Percentiles rank a stretch among this genome's conserved stretches.
Evolutionary conservation across 2,329 filamentous ascomycete species (phyloP).

Genomic region (Colletotrichum sp.): DNA sequence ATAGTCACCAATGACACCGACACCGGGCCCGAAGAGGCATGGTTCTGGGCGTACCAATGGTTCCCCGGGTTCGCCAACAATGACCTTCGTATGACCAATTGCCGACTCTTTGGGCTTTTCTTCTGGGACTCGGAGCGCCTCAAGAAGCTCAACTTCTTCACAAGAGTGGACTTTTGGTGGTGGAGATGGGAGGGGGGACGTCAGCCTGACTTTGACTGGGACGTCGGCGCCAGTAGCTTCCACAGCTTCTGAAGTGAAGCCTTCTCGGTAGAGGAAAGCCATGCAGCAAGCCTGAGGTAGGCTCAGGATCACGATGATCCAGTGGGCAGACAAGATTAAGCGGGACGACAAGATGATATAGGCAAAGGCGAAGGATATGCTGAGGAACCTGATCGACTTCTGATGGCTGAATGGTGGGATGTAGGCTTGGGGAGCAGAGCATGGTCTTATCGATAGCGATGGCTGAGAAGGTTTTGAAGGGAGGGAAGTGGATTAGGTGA

Average conservation of each 20-base stretch:
- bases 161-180: slow-evolving; percentile 6
- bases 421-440: neutral
- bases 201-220: slow-evolving; percentile 15
- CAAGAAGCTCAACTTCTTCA: slow-evolving; percentile 14
- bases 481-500: neutral
- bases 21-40: slow-evolving; percentile 13
- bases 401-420: neutral
- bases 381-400: neutral
- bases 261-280: neutral
- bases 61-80: neutral
- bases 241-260: neutral
- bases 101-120: slow-evolving; percentile 12
- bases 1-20: neutral
- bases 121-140: slow-evolving; percentile 14
- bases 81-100: slow-evolving; percentile 11
- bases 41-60: slow-evolving; percentile 15
- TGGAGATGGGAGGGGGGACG: slow-evolving; percentile 16
- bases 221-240: neutral
- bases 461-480: neutral
- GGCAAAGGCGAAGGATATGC: neutral
- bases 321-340: too few relatives aligned
- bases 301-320: neutral
- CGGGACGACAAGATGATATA: neutral
- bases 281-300: neutral
- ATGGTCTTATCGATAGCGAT: neutral